Evolutionary conservation across 345 rosid species (phyloP), one percentile per base, ranked within the genome.

Genomic region (Psidium friedrichsthalianum): DNA sequence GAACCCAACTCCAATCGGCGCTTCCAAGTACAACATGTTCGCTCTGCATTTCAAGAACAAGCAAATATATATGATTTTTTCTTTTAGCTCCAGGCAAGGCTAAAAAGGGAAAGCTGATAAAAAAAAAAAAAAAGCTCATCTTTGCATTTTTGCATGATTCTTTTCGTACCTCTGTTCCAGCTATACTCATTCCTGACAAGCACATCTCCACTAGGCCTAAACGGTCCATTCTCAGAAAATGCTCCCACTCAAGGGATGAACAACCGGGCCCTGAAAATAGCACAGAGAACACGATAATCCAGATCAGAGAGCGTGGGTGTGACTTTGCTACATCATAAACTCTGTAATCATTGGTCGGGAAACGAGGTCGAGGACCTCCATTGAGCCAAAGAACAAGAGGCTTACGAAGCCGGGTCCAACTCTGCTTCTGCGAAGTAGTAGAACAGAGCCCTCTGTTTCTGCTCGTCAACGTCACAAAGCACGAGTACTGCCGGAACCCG

Each of bases 381-480:
- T 97, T 97, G 85, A 97, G 95, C 99, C 98, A 97, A 82, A 97
- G 98, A 78, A 97, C 98, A 40, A 97, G 97, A 78, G 98, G 98
- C 87, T 92, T 97, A n/a, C 84, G 96, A 91, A 88, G 88, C 86
- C 11, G 96, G 96, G 74, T 97, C 92, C 55, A 76, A 82, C 92
- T 95, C 96, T 56, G 99, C 97, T 87, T 97, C 99, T 55, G 93
- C 97, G 24, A 97, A 94, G 95, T 97, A 97, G 92, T 97, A 97
- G 90, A 97, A 97, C 89, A 97, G 91, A 82, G 96, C 98, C 83
- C 89, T 95, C 89, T 94, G 94, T 69, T 91, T 92, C 87, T 86
- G 92, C 13, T 83, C 93, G 83, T 95, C 98, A 55, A 95, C 95
- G 56, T 91, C 86, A 97, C 97, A 89, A 95, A 97, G 83, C 99